These are phyloP conservation scores for Salix brachista DNA, from an alignment of 345 rosid species.

Conservation along the genomic window DNA sequence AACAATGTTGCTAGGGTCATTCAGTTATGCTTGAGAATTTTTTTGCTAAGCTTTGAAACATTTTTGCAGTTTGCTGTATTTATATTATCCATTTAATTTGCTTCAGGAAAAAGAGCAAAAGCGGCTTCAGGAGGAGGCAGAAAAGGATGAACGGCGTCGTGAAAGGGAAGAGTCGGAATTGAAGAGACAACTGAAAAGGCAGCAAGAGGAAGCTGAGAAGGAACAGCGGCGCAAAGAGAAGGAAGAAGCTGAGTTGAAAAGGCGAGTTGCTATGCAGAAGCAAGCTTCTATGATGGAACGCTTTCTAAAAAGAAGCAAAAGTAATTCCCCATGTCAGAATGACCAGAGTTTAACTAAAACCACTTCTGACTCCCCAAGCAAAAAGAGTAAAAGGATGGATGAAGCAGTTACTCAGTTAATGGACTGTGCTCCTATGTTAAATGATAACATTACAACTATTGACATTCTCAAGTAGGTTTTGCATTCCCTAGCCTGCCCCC, in stretches of 20 bases:
- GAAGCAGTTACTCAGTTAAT: conserved; percentile 45
- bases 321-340: conserved; percentile 24
- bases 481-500: background rate
- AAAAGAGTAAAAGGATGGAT: conserved; percentile 31
- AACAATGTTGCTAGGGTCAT: background rate
- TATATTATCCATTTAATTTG: background rate
- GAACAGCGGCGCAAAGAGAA: conserved; percentile 64
- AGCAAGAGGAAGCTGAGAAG: conserved; percentile 75
- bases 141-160: conserved; percentile 48
- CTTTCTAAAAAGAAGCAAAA: conserved; percentile 65
- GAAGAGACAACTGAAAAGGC: conserved; percentile 54
- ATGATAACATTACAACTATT: conserved; percentile 36
- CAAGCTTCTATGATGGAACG: conserved; percentile 92
- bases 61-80: background rate
- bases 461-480: conserved; percentile 59
- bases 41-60: background rate
- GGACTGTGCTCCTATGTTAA: conserved; percentile 54
- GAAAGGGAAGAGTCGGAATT: conserved; percentile 65
- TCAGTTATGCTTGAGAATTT: background rate
- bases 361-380: conserved; percentile 10
- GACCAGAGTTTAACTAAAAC: conserved; percentile 32
- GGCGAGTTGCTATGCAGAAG: conserved; percentile 52
- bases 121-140: conserved; percentile 52
- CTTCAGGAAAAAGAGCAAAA: conserved; percentile 72
- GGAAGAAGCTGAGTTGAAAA: conserved; percentile 71